A percentile compares a stretch with the other conserved stretches of the same genome.
These are phyloP conservation scores for Daldinia caldariorum DNA, from an alignment of 495 filamentous ascomycete genomes.

Conservation along the genomic window DNA sequence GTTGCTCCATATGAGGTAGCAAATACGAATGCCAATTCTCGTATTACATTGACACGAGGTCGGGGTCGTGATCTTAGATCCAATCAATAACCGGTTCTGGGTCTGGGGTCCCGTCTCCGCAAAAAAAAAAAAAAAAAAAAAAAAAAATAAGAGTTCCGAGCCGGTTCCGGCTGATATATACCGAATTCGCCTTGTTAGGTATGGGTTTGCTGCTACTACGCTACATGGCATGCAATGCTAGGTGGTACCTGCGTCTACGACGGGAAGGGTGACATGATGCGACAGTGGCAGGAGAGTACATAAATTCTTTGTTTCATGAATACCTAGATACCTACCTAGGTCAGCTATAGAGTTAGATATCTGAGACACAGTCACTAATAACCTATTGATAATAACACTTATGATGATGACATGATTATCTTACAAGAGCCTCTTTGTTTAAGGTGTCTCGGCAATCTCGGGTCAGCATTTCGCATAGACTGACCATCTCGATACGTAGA, in stretches of 20 bases:
- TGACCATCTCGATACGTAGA: neutral
- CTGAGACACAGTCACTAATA: neutral
- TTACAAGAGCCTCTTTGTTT: neutral
- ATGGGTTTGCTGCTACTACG: neutral
- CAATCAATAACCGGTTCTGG: slow-evolving; percentile 17
- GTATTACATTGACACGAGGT: slow-evolving; percentile 49
- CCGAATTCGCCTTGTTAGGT: neutral
- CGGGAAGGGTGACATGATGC: neutral
- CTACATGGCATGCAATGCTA: neutral
- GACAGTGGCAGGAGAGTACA: neutral
- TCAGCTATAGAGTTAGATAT: neutral
- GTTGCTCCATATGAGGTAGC: neutral
- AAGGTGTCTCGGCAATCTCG: neutral
- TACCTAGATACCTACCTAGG: neutral
- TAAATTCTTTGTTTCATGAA: neutral
- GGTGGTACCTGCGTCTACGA: neutral
- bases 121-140: slow-evolving; percentile 22
- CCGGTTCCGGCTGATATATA: slow-evolving; percentile 7
- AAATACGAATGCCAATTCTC: slow-evolving; percentile 44
- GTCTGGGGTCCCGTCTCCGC: slow-evolving; percentile 20
- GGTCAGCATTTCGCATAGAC: slow-evolving; percentile 1
- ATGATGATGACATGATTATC: neutral
- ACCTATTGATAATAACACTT: neutral
- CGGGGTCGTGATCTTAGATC: slow-evolving; percentile 8
- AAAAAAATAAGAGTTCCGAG: slow-evolving; percentile 11